phyloP scores from a whole-genome alignment of 202 grass and related monocot genomes.

The Carex sylvatica region DNA sequence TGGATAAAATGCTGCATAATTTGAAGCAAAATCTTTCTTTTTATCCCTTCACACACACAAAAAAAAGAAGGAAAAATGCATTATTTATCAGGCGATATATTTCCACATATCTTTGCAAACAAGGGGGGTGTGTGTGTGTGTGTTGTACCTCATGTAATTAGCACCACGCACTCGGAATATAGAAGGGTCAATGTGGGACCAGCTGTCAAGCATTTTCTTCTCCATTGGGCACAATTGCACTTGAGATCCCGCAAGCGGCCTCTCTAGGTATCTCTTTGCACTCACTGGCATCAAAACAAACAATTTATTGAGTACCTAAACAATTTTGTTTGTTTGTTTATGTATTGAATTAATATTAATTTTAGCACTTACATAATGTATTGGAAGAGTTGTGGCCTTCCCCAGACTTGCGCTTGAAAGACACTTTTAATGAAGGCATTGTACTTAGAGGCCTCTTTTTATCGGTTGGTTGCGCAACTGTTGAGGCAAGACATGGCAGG shows the following conservation, averaged over 20 bases:
- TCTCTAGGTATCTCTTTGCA: conserved; percentile 68
- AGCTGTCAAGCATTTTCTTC: conserved; percentile 80
- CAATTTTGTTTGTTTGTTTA: neutral
- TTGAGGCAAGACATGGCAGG: conserved; percentile 70
- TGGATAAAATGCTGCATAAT: conserved; percentile 90
- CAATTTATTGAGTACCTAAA: conserved; percentile 24
- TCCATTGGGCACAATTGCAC: conserved; percentile 72
- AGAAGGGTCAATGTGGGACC: conserved; percentile 75
- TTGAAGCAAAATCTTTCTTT: conserved; percentile 89
- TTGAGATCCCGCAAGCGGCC: conserved; percentile 87
- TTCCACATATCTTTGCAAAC: conserved; percentile 16
- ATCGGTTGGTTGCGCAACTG: conserved; percentile 48
- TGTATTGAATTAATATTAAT: neutral
- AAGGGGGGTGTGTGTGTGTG: neutral
- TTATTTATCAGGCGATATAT: conserved; percentile 61
- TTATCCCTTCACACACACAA: conserved; percentile 66
- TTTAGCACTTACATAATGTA: conserved; percentile 50
- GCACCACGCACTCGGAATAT: conserved; percentile 76
- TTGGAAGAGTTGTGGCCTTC: conserved; percentile 58
- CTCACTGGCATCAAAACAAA: conserved; percentile 50
- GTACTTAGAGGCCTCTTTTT: conserved; percentile 64
- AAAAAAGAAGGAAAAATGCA: conserved; percentile 42
- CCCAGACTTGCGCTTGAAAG: conserved; percentile 82
- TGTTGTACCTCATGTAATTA: conserved; percentile 85
- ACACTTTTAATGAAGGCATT: conserved; percentile 67